These are phyloP conservation scores for Lizonia empirigonia DNA, from an alignment of 2,329 filamentous ascomycete genomes.

Conservation along the genomic window DNA sequence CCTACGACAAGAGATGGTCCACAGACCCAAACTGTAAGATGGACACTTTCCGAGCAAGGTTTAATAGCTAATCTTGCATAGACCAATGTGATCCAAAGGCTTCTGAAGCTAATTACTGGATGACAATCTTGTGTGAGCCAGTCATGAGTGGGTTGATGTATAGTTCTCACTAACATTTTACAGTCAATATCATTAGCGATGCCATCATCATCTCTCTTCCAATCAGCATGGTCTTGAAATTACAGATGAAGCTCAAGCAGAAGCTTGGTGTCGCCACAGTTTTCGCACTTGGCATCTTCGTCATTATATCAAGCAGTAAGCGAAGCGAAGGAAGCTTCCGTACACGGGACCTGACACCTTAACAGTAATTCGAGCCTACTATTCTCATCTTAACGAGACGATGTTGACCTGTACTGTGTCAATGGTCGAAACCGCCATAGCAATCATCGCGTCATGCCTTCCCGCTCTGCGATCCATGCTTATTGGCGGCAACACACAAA, in stretches of 20 bases:
- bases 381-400: slow-evolving; percentile 25
- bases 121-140: slow-evolving; percentile 28
- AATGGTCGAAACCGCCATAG: slow-evolving; percentile 40
- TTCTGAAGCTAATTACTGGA: slow-evolving; percentile 29
- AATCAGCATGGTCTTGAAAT: slow-evolving; percentile 29
- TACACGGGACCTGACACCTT: slow-evolving; percentile 15
- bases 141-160: not conserved
- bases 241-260: slow-evolving; percentile 33
- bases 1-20: slow-evolving; percentile 39
- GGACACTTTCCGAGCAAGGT: not conserved
- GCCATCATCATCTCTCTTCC: slow-evolving; percentile 29
- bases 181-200: slow-evolving; percentile 32
- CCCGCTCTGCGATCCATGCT: slow-evolving; percentile 35
- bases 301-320: slow-evolving; percentile 32
- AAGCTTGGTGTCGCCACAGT: slow-evolving; percentile 29
- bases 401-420: slow-evolving; percentile 35
- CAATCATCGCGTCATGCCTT: slow-evolving; percentile 51
- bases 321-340: not conserved
- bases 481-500: slow-evolving; percentile 24
- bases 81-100: slow-evolving; percentile 30
- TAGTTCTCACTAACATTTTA: not conserved
- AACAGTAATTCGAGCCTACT: slow-evolving; percentile 31
- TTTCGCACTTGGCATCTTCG: slow-evolving; percentile 33
- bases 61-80: slow-evolving; percentile 17
- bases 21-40: slow-evolving; percentile 25